Evolutionary conservation across 1,139 yeast species (phyloP), one percentile per base, ranked within the genome.

Genomic region (Spencermartinsiella ligniputridi): DNA sequence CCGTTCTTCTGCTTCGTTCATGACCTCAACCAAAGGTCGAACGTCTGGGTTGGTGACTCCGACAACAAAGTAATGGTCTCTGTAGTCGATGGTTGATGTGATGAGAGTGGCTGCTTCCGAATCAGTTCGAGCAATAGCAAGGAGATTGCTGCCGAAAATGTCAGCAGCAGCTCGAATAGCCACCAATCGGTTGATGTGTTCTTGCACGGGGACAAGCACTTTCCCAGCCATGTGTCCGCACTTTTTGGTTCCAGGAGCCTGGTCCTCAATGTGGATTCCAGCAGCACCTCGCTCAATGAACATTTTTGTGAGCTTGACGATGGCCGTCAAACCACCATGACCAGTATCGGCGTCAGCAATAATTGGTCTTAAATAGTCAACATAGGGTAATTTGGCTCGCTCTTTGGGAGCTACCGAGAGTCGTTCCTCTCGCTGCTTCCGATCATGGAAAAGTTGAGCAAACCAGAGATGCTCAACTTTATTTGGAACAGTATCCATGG

Each of bases 141-240:
- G 71, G 62, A 90, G 76, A 62, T 89, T 90, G 41, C 89, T 78
- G 44, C 95, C 94, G 70, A 88, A 82, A 53, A 89, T 83, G 70
- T 90, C 98, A 47, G 97, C 97, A 58, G 95, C 82, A 51, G 96
- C 92, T 70, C 98, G 83, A 62, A 90, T 86, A 46, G 97, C 95
- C 56, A 88, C 84, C 66, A 90, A 75, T 68, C 97, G 81, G 73
- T 87, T 87, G 67, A 90, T 85, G 71, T 90, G 97, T 72, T 92
- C 97, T 71, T 88, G 96, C 50, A 89, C 94, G 50, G 98, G 98
- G 51, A 90, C 97, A 60, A 90, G 81, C 50, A 94, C 97, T 71
- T 94, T 89, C 60, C 98, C 98, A 55, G 96, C 97, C 96, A 90
- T 88, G 69, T 83, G 90, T 54, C 97, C 97, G 74, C 97, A 90